Base-by-base conservation (phyloP, 805 yeast genomes). In the Yarrowia porcina region DNA sequence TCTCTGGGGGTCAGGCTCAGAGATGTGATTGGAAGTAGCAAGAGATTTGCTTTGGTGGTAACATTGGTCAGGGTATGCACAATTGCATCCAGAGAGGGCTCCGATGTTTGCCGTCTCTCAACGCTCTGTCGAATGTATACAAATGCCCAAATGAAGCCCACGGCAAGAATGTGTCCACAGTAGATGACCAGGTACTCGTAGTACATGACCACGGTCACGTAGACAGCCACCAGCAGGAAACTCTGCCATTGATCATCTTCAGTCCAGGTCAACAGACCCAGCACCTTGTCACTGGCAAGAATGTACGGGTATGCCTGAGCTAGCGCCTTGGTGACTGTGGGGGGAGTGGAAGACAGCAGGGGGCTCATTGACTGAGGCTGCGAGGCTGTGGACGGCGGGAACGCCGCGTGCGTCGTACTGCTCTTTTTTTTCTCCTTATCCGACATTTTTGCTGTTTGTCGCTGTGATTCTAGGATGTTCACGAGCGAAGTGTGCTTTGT, bases 231-330 rank as follows among this genome's bases (percentile, higher is more conserved):
- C 49, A 87, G 69, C 27, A 90, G 79, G 18, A 88, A 76, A 69
- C 90, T 84, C 63, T 86, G 75, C 90, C 93, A 90, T 33, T 82
- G 79, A 72, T 90, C 94, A 36, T 88, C 92, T 66, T 86, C 85
- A 2, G 97, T 89, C 99, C 99, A 93, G 0, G 98, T 92, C 36
- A 89, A 73, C 39, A 91, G 79, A 44, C 89, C 85, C 63, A 91
- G 77, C 1, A 83, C 66, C 67, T 85, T 84, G 72, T 92, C 90
- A 10, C 86, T 83, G 1, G 88, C 82, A 39, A 89, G 79, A 44
- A 93, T 77, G 71, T 90, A 90, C 1, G 98, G 98, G 72, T 93
- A 92, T 10, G 96, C 84, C 65, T 84, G 81, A 39, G 91, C 83
- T 59, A 93, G 79, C 2, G 94, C 89, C 68, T 89, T 88, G 30